Evolutionary conservation across 2,329 filamentous ascomycete genomes (phyloP), one percentile per base, ranked within the genome.

Genomic region (Xylaria polymorpha): DNA sequence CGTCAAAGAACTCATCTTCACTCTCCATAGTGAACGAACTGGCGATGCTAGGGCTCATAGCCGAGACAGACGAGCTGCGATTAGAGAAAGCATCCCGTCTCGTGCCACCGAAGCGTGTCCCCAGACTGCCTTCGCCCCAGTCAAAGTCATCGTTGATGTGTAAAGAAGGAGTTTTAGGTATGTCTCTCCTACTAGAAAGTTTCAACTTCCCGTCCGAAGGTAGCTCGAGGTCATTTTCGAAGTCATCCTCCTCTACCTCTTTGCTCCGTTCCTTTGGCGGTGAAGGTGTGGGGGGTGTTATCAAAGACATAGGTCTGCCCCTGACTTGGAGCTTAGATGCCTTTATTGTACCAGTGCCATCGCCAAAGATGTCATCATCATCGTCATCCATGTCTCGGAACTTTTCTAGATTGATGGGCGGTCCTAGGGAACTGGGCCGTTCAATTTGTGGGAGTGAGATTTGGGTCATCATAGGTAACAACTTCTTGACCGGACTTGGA

Each of bases 1-100:
- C 95, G 69, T 96, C 93, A 69, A 98, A 87, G 7, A 92, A 92
- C 79, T 98, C 95, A 74, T 97, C 94, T 77, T 98, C 95, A 77
- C 94, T 98, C 82, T 98, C 96, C 10, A 89, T 88, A 1, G 94
- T 97, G 74, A 97, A 90, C 72, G 93, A 96, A 80, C 95, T 98
- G 22, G 94, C 93, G 65, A 97, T 88, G 79, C 94, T 98, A 15
- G 96, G 95, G 77, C 95, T 98, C 79, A 98, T 87, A 35, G 93
- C 93, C 46, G 94, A 97, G 43, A 91, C 90, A 20, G 94, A 95
- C 0, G 94, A 97, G 82, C 93, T 96, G 75, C 93, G 90, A 76
- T 90, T 90, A 58, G 93, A 94, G 48, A 89, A 89, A n/a, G 86
- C 87, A 76, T 95, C 93, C 75, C 93, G 90, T 72, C 90, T 88